phyloP scores from a whole-genome alignment of 805 yeast genomes.

The Blastobotrys mokoenaii region DNA sequence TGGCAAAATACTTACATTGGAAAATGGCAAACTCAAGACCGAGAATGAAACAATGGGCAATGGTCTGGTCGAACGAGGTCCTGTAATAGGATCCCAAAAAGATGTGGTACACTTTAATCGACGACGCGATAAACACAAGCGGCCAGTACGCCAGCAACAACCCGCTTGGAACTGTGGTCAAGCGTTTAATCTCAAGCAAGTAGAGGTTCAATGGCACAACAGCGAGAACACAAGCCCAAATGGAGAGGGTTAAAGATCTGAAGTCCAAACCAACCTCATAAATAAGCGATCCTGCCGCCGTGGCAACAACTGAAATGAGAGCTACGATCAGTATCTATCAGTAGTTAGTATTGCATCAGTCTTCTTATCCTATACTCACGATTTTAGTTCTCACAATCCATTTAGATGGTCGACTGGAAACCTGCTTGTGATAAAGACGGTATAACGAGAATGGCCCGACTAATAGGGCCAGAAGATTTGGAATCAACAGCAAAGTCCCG shows the following conservation, averaged over 20 bases:
- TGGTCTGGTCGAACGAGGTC: constrained; percentile 1
- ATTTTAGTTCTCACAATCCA: no score
- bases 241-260: constrained; percentile 7
- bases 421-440: not conserved
- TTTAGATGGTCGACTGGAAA: no score
- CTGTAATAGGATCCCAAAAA: constrained; percentile 3
- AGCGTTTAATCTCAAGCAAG: constrained; percentile 9
- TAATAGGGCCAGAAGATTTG: constrained; percentile 10
- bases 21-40: constrained; percentile 7
- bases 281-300: constrained; percentile 1
- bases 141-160: constrained; percentile 13
- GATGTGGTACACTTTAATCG: constrained; percentile 12
- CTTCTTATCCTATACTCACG: not conserved
- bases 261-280: constrained; percentile 6
- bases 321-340: constrained; percentile 2
- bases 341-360: constrained; percentile 1
- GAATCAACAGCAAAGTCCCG: constrained; percentile 8
- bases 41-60: constrained; percentile 4
- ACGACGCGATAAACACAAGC: constrained; percentile 6
- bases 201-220: constrained; percentile 10
- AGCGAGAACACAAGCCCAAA: constrained; percentile 2
- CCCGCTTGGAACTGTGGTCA: constrained; percentile 12
- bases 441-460: constrained; percentile 2
- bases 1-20: constrained; percentile 1
- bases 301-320: constrained; percentile 4